These are phyloP conservation scores for Backusella westeae DNA, from an alignment of 192 early-diverging fungal species.

Conservation along the genomic window DNA sequence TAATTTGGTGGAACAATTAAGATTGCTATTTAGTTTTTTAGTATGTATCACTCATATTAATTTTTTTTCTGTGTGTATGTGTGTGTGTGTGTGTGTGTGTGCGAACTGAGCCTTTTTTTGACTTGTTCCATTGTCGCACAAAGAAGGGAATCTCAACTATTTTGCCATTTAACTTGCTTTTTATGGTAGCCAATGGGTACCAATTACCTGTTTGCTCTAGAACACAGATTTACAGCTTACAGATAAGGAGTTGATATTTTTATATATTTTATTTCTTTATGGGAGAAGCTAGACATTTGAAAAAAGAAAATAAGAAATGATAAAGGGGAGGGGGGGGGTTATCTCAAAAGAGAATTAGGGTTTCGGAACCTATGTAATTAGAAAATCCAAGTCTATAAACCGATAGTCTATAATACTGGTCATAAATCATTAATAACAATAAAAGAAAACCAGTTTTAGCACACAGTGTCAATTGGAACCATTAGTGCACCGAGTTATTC, in stretches of 20 bases:
- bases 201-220: neutral
- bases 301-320: neutral
- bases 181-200: slow-evolving; percentile 3
- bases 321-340: neutral
- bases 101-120: slow-evolving; percentile 7
- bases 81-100: neutral
- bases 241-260: neutral
- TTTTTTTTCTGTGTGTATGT: neutral
- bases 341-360: neutral
- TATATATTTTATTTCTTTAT: neutral
- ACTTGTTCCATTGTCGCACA: slow-evolving; percentile 4
- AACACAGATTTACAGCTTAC: slow-evolving; percentile 5
- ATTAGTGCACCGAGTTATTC: neutral
- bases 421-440: neutral
- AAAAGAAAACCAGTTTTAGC: slow-evolving; percentile 1
- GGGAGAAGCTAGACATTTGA: neutral
- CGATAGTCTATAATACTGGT: neutral
- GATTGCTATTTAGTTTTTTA: slow-evolving; percentile 2
- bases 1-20: slow-evolving; percentile 5
- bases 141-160: neutral
- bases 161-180: slow-evolving; percentile 3
- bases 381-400: neutral
- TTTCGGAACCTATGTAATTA: slow-evolving; percentile 1
- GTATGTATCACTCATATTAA: slow-evolving; percentile 2
- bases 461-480: slow-evolving; percentile 3